phyloP scores from a whole-genome alignment of 306 rosid species.

The Parietaria judaica region DNA sequence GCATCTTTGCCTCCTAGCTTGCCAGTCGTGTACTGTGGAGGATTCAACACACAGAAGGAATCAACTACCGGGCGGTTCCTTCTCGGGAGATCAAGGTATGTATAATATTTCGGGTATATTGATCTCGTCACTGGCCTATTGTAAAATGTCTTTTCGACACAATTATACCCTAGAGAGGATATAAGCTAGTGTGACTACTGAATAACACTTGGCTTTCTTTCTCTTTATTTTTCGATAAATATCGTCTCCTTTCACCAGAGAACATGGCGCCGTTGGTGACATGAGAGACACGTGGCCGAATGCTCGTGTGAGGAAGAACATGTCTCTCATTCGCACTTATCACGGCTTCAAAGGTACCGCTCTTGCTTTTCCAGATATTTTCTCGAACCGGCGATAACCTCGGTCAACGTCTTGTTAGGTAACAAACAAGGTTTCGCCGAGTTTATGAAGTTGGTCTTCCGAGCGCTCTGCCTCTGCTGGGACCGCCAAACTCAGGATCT shows the following conservation, averaged over 20 bases:
- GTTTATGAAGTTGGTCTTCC: conserved; percentile 69
- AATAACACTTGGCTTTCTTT: conserved; percentile 14
- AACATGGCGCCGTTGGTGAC: conserved; percentile 95
- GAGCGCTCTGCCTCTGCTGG: conserved; percentile 99
- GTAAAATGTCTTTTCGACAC: too few relatives aligned
- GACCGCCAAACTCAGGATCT: conserved; percentile 99
- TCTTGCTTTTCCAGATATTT: conserved; percentile 11
- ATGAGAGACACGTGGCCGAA: conserved; percentile 98
- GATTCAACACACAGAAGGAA: conserved; percentile 93
- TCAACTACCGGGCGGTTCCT: conserved; percentile 96
- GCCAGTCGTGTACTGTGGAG: conserved; percentile 94
- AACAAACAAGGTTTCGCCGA: conserved; percentile 93
- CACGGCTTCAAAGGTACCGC: conserved; percentile 90
- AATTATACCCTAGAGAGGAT: too few relatives aligned
- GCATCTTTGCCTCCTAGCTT: conserved; percentile 95
- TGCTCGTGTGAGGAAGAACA: conserved; percentile 83
- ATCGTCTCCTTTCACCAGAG: conserved; percentile 36
- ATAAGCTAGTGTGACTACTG: not conserved
- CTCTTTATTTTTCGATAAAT: conserved; percentile 3
- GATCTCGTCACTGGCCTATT: too few relatives aligned
- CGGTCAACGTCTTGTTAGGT: conserved; percentile 31
- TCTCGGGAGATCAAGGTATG: conserved; percentile 91
- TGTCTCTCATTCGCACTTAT: conserved; percentile 73
- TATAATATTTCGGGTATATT: not conserved
- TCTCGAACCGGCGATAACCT: conserved; percentile 1